Evolutionary conservation across 805 yeast species (phyloP).

Genomic region (Nakazawaea ishiwadae): DNA sequence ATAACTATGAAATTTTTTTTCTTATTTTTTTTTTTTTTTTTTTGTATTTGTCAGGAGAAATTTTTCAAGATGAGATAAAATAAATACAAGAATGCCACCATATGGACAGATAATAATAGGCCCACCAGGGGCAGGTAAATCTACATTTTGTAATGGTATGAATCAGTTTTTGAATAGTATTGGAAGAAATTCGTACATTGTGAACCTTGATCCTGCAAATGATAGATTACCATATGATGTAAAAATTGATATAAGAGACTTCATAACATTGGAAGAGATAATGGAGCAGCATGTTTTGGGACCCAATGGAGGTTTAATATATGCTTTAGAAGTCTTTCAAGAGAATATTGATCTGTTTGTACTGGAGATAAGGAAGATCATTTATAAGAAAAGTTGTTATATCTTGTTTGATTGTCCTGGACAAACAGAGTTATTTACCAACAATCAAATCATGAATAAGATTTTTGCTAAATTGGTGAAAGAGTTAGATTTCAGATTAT

Average conservation of each 20-base stretch:
- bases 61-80: neutral
- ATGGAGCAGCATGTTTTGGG: constrained; percentile 53
- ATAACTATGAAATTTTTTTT: neutral
- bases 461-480: constrained; percentile 66
- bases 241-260: constrained; percentile 52
- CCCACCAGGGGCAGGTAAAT: constrained; percentile 97
- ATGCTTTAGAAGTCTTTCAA: constrained; percentile 70
- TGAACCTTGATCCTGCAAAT: constrained; percentile 86
- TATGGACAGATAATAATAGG: constrained; percentile 95
- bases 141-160: constrained; percentile 92
- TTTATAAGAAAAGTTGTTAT: constrained; percentile 50
- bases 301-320: constrained; percentile 85
- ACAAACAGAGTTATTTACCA: constrained; percentile 92
- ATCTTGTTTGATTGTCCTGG: constrained; percentile 91
- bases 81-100: constrained; percentile 33
- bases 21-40: neutral
- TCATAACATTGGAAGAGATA: constrained; percentile 51
- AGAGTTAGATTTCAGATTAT: constrained; percentile 62
- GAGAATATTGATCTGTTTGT: constrained; percentile 55
- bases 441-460: constrained; percentile 65
- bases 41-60: neutral
- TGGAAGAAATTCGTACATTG: constrained; percentile 80
- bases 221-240: constrained; percentile 50
- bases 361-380: constrained; percentile 47
- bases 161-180: constrained; percentile 89